phyloP scores from a whole-genome alignment of 2,329 filamentous ascomycete species.

The Scedosporium minutisporum region DNA sequence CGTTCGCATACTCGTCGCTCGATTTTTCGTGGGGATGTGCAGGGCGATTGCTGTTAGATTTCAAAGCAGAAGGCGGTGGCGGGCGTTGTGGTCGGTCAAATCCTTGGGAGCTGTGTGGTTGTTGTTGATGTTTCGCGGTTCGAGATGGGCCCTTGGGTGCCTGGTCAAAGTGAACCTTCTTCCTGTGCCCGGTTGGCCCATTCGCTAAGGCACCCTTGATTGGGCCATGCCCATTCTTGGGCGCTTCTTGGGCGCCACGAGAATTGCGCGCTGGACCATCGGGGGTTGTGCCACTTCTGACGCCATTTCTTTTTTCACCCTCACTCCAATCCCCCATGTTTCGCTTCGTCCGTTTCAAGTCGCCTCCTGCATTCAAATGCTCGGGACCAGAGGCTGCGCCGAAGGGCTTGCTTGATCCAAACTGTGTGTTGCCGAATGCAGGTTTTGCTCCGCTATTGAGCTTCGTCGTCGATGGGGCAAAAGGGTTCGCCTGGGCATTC shows the following conservation, averaged over 20 bases:
- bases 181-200: not conserved
- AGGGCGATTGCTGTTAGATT: not conserved
- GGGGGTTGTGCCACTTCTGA: not conserved
- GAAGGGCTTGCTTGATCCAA: not conserved
- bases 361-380: not conserved
- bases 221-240: not conserved
- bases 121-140: not conserved
- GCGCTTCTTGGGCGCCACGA: not conserved
- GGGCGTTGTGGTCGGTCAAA: not conserved
- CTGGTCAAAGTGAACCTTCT: slow-evolving; percentile 1
- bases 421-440: not conserved
- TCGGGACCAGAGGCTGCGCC: slow-evolving; percentile 1
- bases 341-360: slow-evolving; percentile 3
- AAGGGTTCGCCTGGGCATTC: not conserved
- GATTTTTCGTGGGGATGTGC: slow-evolving; percentile 11
- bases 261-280: not conserved
- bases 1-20: slow-evolving; percentile 33
- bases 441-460: not conserved
- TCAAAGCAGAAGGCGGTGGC: not conserved
- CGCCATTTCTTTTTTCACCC: not conserved
- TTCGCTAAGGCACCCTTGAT: not conserved
- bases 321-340: not conserved
- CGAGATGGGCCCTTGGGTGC: not conserved
- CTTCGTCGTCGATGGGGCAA: not conserved
- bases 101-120: not conserved